phyloP scores from a whole-genome alignment of 257 asterid genomes.

The Buddleja alternifolia region DNA sequence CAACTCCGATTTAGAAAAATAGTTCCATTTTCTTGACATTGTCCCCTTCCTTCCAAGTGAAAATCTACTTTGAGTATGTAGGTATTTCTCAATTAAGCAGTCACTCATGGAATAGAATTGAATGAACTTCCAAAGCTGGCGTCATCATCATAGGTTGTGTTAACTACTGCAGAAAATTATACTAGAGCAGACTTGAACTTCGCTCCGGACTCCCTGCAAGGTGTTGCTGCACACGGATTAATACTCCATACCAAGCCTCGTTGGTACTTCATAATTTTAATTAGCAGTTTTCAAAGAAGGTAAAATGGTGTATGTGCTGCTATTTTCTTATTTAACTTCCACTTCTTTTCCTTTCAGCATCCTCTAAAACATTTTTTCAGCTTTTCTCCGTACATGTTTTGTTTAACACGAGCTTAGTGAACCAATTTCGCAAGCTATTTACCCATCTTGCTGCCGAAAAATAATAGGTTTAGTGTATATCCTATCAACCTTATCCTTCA shows the following conservation, averaged over 20 bases:
- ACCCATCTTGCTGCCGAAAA: too few species aligned
- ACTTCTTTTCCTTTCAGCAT: not conserved
- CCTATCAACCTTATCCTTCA: not conserved
- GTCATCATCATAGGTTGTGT: too few species aligned
- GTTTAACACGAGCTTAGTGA: not conserved
- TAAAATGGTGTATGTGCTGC: not conserved
- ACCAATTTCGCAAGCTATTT: not conserved
- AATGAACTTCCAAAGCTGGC: not conserved
- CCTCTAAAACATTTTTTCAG: not conserved
- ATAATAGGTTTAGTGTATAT: not conserved
- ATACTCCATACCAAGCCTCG: not conserved
- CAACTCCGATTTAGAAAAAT: not conserved
- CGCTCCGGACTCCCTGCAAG: not conserved
- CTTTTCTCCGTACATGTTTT: too few species aligned
- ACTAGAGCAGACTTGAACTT: not conserved
- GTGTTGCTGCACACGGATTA: not conserved
- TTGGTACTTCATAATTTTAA: not conserved
- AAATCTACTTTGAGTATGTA: too few species aligned
- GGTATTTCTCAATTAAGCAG: not conserved
- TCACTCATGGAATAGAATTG: not conserved
- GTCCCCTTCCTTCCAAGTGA: not conserved
- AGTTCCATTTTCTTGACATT: not conserved
- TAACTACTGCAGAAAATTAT: too few species aligned
- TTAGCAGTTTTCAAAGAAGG: not conserved
- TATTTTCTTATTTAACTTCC: not conserved